A percentile compares a stretch with the other conserved stretches of the same genome.
Evolutionary conservation across 2,329 filamentous ascomycete genomes (phyloP).

Genomic region (Fusarium palustre): DNA sequence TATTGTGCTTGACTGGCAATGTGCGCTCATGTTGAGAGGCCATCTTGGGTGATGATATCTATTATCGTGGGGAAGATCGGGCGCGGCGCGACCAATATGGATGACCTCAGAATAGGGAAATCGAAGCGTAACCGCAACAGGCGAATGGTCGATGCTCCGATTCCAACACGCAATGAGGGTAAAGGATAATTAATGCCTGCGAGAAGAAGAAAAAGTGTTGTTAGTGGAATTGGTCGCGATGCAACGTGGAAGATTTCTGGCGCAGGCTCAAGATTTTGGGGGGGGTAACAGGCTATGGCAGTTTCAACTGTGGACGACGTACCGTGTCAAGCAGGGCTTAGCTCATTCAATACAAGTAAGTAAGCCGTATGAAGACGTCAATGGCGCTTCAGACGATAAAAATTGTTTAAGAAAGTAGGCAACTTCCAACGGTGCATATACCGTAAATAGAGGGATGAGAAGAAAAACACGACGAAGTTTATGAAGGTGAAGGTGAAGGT

Average conservation of each 20-base stretch:
- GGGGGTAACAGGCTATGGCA: slow-evolving; percentile 26
- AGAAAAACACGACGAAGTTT: slow-evolving; percentile 34
- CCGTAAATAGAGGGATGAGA: slow-evolving; percentile 35
- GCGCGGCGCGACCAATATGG: slow-evolving; percentile 41
- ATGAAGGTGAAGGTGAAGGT: slow-evolving; percentile 42
- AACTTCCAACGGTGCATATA: slow-evolving; percentile 29
- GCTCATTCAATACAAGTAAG: slow-evolving; percentile 34
- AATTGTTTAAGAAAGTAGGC: slow-evolving; percentile 19
- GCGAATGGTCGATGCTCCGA: slow-evolving; percentile 2
- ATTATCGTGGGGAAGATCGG: slow-evolving; percentile 31
- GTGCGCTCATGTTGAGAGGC: slow-evolving; percentile 53
- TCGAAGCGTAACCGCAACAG: slow-evolving; percentile 34
- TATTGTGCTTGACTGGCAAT: slow-evolving; percentile 73
- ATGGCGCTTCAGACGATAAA: slow-evolving; percentile 30
- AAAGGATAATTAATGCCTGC: slow-evolving; percentile 23
- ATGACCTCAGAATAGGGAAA: slow-evolving; percentile 29
- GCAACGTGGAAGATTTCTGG: slow-evolving; percentile 14
- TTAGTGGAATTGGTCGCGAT: slow-evolving; percentile 35
- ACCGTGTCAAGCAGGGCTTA: slow-evolving; percentile 46
- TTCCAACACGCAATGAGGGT: slow-evolving; percentile 31
- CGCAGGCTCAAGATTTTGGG: slow-evolving; percentile 30
- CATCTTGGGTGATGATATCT: slow-evolving; percentile 58
- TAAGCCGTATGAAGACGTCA: slow-evolving; percentile 18
- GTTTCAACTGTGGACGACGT: slow-evolving; percentile 40
- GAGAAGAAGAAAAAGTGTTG: slow-evolving; percentile 18